Evolutionary conservation across 495 filamentous ascomycete genomes (phyloP), one percentile per base, ranked within the genome.

Genomic region (Aspergillus olivimuriae): DNA sequence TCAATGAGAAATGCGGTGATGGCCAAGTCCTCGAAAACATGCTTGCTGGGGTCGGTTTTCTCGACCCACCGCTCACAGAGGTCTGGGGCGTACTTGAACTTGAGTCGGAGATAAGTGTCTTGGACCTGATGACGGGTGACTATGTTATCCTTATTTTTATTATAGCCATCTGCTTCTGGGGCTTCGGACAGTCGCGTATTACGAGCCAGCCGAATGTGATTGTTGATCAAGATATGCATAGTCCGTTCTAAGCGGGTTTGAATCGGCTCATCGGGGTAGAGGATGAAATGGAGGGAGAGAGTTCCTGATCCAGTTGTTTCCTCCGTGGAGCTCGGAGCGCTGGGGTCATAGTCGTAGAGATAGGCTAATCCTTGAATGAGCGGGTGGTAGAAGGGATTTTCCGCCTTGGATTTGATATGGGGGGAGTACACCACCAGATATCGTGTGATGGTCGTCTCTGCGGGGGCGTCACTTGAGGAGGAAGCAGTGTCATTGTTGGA

Each of bases 1-100:
- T 95, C 91, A 22, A 97, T 84, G 30, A 98, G 64, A 55, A 97
- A 97, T 8, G 92, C 87, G 1, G 94, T 83, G 46, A 97, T 94
- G n/a, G 80, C 69, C 15, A 98, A 64, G 58, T 97, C 90, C 58
- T 97, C 92, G 60, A 94, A 95, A 6, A 96, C 87, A 62, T 97
- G 89, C 59, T 96, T 97, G 16, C 70, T 73, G 0, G 89, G 86
- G 58, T 95, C 89, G 2, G 91, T 95, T 34, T 72, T 70, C 64
- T 97, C 91, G 10, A 77, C 80, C 92, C 94, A 97, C 6, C 58
- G 57, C 18, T 74, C 60, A 18, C 84, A 80, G 14, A 98, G 68
- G 10, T 57, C 51, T 2, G 73, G 64, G 0, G 86, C 87, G 62
- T 97, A 88, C 37, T 75, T 80, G 15, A 70, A 60, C 62, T 95